Conservation (phyloP, 176 grass and related monocot genomes). For the Avena insularis region DNA sequence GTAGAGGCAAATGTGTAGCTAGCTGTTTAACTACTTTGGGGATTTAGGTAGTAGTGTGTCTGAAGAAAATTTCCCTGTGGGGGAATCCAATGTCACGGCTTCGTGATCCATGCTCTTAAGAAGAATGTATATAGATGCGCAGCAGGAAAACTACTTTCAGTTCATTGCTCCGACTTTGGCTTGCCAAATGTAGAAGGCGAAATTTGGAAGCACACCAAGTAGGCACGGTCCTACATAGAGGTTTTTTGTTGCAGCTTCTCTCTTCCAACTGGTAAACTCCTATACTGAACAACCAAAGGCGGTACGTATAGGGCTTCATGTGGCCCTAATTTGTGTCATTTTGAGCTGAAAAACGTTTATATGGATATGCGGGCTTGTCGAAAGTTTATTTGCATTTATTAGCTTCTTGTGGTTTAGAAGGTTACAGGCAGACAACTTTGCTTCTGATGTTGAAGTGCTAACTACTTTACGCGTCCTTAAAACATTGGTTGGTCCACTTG, state of each 20-base stretch:
- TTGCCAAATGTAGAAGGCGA: neutral
- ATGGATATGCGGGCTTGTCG: neutral
- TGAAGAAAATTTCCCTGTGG: constrained; percentile 16
- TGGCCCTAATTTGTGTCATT: constrained; percentile 17
- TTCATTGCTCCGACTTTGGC: neutral
- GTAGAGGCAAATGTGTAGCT: neutral
- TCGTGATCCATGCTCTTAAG: neutral
- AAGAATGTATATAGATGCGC: neutral
- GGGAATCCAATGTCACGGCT: neutral
- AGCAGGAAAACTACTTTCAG: neutral
- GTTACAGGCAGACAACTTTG: constrained; percentile 42
- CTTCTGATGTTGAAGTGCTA: constrained; percentile 32
- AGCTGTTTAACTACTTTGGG: neutral
- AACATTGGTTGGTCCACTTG: neutral
- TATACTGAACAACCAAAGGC: neutral
- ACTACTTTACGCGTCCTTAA: constrained; percentile 7
- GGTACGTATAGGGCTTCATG: neutral
- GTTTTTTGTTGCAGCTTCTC: neutral
- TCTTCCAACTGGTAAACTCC: neutral
- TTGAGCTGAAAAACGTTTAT: neutral
- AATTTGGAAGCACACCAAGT: neutral
- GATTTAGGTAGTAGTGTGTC: neutral
- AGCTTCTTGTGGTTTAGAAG: constrained; percentile 34
- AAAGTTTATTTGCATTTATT: constrained; percentile 35
- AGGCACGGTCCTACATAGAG: neutral